phyloP scores from a whole-genome alignment of 1,284 basidiomycete species.

The Lentinula novae-zelandiae region DNA sequence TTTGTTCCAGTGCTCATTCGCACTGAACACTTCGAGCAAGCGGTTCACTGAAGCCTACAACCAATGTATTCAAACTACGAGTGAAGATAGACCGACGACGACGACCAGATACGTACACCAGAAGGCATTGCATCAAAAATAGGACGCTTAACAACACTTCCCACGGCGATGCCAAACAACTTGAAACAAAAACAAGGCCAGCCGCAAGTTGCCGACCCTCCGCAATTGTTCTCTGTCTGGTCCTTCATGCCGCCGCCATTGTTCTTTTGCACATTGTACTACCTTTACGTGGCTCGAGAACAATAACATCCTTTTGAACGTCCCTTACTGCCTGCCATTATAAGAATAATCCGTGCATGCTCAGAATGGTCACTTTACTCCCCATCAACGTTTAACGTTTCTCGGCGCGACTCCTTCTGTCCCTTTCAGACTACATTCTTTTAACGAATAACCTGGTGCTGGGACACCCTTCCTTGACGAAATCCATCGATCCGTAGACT shows the following conservation, averaged over 20 bases:
- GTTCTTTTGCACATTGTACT: constrained; percentile 8
- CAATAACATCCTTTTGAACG: constrained; percentile 1
- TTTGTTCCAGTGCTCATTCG: no score
- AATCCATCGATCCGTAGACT: not conserved
- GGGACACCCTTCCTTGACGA: constrained; percentile 17
- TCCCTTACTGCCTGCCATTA: not conserved
- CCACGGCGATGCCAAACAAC: not conserved
- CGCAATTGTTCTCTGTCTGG: not conserved
- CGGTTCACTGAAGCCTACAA: no score
- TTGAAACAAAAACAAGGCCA: not conserved
- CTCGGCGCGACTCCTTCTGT: not conserved
- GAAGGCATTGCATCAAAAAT: not conserved
- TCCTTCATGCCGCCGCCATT: not conserved
- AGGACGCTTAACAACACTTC: not conserved
- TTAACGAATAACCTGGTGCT: constrained; percentile 16
- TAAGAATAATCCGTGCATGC: not conserved
- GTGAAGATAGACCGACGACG: no score
- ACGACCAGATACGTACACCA: no score
- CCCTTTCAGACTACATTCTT: not conserved
- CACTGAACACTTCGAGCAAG: no score
- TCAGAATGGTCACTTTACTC: not conserved
- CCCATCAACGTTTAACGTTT: not conserved
- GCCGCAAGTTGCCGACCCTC: not conserved
- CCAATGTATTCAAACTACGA: no score
- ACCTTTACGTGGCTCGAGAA: not conserved